phyloP scores from a whole-genome alignment of 257 asterid species.

The Solanum gandarillasii region DNA sequence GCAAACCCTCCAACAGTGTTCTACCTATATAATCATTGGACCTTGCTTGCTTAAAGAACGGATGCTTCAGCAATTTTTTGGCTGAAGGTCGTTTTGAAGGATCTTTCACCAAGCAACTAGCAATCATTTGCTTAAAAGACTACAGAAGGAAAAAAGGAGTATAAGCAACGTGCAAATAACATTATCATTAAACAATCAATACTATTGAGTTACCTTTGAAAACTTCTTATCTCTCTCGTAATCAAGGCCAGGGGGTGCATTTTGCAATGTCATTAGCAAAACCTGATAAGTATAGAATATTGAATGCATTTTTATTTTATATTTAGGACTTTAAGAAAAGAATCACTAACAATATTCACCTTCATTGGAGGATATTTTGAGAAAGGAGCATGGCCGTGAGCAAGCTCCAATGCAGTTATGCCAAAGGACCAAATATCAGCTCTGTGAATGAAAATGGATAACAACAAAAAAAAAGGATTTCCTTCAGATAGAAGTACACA shows the following conservation, averaged over 20 bases:
- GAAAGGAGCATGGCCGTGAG: constrained; percentile 99
- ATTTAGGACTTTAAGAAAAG: neutral
- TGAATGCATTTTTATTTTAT: neutral
- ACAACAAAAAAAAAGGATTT: neutral
- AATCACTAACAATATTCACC: constrained; percentile 30
- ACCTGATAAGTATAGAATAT: constrained; percentile 39
- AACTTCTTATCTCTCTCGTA: constrained; percentile 90
- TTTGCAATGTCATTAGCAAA: constrained; percentile 94
- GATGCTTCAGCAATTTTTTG: constrained; percentile 66
- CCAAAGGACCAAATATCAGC: constrained; percentile 99
- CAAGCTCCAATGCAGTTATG: constrained; percentile 98
- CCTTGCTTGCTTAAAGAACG: constrained; percentile 95
- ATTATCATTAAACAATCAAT: neutral
- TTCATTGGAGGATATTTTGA: constrained; percentile 99
- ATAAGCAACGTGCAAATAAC: neutral
- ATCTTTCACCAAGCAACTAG: constrained; percentile 96
- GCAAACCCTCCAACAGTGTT: constrained; percentile 78
- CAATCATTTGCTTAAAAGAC: constrained; percentile 97
- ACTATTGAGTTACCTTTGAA: constrained; percentile 51
- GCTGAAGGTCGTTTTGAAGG: constrained; percentile 95
- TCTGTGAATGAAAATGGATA: constrained; percentile 19
- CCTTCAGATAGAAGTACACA: neutral
- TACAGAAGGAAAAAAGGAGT: constrained; percentile 8
- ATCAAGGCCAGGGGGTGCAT: constrained; percentile 99
- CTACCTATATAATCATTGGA: constrained; percentile 72